phyloP scores from a whole-genome alignment of 2,329 filamentous ascomycete species.

The Dothideomycetes sp. region DNA sequence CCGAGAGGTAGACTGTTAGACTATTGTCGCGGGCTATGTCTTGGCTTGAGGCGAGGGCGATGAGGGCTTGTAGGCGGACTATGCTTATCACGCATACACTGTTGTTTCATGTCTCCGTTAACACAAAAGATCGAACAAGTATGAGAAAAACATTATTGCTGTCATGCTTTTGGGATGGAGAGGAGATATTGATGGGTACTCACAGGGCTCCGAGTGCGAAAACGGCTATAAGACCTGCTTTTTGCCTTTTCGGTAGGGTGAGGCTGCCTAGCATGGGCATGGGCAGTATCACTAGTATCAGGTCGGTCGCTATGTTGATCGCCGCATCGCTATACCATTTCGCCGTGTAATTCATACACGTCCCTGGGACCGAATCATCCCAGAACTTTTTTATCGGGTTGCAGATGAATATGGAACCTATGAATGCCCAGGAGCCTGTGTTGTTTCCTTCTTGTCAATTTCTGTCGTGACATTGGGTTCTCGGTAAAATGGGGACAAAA shows the following conservation, averaged over 20 bases:
- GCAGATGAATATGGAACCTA: conserved; percentile 26
- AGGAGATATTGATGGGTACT: conserved; percentile 10
- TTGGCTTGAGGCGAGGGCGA: conserved; percentile 18
- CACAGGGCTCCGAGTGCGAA: conserved; percentile 28
- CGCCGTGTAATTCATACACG: conserved; percentile 21
- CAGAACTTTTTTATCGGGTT: conserved; percentile 25
- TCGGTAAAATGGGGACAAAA: not conserved
- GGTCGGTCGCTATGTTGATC: conserved; percentile 27
- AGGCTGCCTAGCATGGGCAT: conserved; percentile 25
- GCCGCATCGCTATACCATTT: conserved; percentile 25
- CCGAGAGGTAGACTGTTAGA: conserved; percentile 21
- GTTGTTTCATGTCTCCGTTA: too few relatives aligned
- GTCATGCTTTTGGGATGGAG: too few relatives aligned
- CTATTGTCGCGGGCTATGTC: conserved; percentile 22
- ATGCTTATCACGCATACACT: conserved; percentile 19
- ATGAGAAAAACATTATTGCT: not conserved
- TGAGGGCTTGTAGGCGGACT: conserved; percentile 20
- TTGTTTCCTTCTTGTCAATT: too few relatives aligned
- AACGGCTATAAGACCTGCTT: conserved; percentile 24
- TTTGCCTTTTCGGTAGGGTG: conserved; percentile 24
- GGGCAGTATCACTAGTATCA: conserved; percentile 24
- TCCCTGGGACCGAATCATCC: conserved; percentile 15
- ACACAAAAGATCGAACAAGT: too few relatives aligned
- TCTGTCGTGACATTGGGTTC: not conserved
- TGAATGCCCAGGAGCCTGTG: conserved; percentile 21